Conservation (phyloP, 2,329 filamentous ascomycete genomes). For the Fusarium vanettenii region DNA sequence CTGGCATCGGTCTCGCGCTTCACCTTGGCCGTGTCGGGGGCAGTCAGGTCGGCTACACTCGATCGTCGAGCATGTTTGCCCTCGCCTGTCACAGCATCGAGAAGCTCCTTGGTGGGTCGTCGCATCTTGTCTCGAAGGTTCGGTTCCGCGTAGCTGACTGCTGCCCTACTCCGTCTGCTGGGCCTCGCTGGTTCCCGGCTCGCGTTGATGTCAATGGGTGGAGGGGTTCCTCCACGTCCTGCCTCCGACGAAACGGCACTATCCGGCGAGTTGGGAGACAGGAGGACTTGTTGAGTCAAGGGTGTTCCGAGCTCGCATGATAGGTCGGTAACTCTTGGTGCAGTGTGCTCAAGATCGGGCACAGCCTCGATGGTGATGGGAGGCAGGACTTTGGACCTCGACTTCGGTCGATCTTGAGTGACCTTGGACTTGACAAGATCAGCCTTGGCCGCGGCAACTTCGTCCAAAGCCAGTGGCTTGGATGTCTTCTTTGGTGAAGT, state of each 20-base stretch:
- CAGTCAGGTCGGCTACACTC: conserved; percentile 49
- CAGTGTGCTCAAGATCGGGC: conserved; percentile 25
- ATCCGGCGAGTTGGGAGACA: conserved; percentile 63
- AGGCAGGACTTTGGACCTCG: conserved; percentile 43
- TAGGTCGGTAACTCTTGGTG: conserved; percentile 26
- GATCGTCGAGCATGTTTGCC: conserved; percentile 62
- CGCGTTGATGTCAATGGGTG: conserved; percentile 67
- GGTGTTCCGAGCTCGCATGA: conserved; percentile 39
- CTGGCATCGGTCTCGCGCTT: conserved; percentile 50
- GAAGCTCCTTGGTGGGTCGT: conserved; percentile 79
- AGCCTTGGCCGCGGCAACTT: conserved; percentile 54
- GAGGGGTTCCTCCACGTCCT: conserved; percentile 65
- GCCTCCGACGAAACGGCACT: conserved; percentile 50
- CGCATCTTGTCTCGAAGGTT: conserved; percentile 87
- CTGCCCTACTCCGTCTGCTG: conserved; percentile 73
- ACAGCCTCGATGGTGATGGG: conserved; percentile 35
- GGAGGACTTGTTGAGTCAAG: conserved; percentile 54
- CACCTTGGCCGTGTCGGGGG: conserved; percentile 41
- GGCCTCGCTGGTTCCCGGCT: conserved; percentile 70
- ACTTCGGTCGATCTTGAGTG: conserved; percentile 40
- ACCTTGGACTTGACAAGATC: conserved; percentile 47
- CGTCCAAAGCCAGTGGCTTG: conserved; percentile 50
- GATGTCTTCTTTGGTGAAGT: conserved; percentile 66
- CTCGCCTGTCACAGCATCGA: conserved; percentile 78
- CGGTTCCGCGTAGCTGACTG: conserved; percentile 85